Evolutionary conservation across 1,284 basidiomycete species (phyloP).

Genomic region (Kalmanozyma brasiliensis): DNA sequence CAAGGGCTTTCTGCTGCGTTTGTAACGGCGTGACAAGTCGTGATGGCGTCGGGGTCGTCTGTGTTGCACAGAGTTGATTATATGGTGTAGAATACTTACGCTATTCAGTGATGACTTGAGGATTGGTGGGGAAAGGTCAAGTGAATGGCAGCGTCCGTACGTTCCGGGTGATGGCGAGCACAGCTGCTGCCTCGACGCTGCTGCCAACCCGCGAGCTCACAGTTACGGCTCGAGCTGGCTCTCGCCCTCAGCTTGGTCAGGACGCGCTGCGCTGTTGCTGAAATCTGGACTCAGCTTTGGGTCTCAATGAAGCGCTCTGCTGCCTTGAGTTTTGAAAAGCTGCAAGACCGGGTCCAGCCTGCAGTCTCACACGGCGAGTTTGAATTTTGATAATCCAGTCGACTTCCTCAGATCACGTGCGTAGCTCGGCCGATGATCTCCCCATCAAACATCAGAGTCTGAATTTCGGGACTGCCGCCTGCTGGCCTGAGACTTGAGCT

Average conservation of each 20-base stretch:
- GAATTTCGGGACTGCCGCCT: not conserved
- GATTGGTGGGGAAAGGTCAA: conserved; percentile 51
- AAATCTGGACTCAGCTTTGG: not conserved
- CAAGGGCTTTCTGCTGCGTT: not conserved
- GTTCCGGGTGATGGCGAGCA: conserved; percentile 44
- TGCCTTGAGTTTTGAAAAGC: not conserved
- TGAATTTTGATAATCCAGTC: no score
- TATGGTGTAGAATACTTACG: conserved; percentile 42
- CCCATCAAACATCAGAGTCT: not conserved
- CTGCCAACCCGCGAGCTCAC: no score
- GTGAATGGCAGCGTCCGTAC: conserved; percentile 14
- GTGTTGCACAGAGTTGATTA: conserved; percentile 10
- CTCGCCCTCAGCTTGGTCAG: no score
- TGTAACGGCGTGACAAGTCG: not conserved
- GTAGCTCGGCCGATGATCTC: not conserved
- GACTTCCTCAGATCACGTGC: conserved; percentile 1
- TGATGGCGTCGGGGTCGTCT: conserved; percentile 3
- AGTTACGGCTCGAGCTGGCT: no score
- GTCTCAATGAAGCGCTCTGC: not conserved
- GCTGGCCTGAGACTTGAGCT: conserved; percentile 2
- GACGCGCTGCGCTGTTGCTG: conserved; percentile 3
- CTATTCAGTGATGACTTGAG: conserved; percentile 45
- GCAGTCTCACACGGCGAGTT: no score
- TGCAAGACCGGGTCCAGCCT: no score
- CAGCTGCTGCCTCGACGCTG: not conserved